Percentiles rank a stretch among this genome's conserved stretches.
Evolutionary conservation across 805 yeast species (phyloP).

Genomic region (Cyberlindnera euphorbiae): DNA sequence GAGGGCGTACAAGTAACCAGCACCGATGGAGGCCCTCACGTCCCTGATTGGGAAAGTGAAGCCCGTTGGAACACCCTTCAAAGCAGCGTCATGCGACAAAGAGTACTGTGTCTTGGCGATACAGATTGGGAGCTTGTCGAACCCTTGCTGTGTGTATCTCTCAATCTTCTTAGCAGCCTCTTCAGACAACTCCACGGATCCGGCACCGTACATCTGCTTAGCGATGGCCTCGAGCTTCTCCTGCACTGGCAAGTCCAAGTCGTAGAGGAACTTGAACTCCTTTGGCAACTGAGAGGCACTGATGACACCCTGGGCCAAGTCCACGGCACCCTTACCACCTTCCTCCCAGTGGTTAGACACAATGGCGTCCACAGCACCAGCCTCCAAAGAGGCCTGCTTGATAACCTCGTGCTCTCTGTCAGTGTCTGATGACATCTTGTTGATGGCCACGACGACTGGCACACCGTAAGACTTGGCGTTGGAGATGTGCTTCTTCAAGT

Average conservation of each 20-base stretch:
- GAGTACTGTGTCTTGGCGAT: slow-evolving; percentile 86
- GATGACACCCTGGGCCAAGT: slow-evolving; percentile 69
- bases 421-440: slow-evolving; percentile 71
- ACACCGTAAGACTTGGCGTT: slow-evolving; percentile 69
- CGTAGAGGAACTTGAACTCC: slow-evolving; percentile 53
- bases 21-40: slow-evolving; percentile 73
- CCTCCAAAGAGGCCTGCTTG: slow-evolving; percentile 60
- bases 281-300: slow-evolving; percentile 45
- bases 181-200: slow-evolving; percentile 61
- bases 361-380: slow-evolving; percentile 78
- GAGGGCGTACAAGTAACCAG: slow-evolving; percentile 78
- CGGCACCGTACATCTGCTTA: slow-evolving; percentile 73
- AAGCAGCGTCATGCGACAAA: slow-evolving; percentile 72
- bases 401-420: slow-evolving; percentile 64
- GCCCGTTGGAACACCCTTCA: slow-evolving; percentile 81
- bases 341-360: slow-evolving; percentile 83
- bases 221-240: slow-evolving; percentile 66
- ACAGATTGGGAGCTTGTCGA: slow-evolving; percentile 74
- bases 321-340: slow-evolving; percentile 80
- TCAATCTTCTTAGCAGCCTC: slow-evolving; percentile 68
- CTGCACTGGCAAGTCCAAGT: slow-evolving; percentile 57
- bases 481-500: slow-evolving; percentile 70
- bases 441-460: slow-evolving; percentile 82
- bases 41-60: slow-evolving; percentile 80
- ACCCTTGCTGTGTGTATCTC: slow-evolving; percentile 67